phyloP scores from a whole-genome alignment of 805 yeast genomes.

The Metschnikowia drakensbergensis region DNA sequence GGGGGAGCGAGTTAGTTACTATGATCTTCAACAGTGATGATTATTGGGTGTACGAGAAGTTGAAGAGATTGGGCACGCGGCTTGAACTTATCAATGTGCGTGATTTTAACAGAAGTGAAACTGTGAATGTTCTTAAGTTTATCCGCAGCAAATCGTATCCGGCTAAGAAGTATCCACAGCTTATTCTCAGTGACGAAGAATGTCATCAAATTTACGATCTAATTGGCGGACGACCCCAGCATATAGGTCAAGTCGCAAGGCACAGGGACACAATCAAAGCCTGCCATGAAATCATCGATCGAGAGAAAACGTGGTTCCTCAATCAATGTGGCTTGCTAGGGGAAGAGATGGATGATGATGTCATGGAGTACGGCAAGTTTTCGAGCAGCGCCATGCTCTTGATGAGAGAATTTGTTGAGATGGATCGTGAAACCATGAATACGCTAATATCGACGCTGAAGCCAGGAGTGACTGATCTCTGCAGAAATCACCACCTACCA shows the following conservation, averaged over 20 bases:
- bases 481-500: conserved; percentile 55
- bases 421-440: conserved; percentile 45
- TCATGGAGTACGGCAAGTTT: conserved; percentile 78
- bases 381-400: conserved; percentile 69
- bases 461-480: conserved; percentile 13
- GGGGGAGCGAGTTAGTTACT: conserved; percentile 69
- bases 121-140: conserved; percentile 51
- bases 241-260: conserved; percentile 64
- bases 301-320: conserved; percentile 81
- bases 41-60: conserved; percentile 80
- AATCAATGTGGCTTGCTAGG: conserved; percentile 81
- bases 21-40: conserved; percentile 78
- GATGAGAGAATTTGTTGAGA: conserved; percentile 66
- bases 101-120: conserved; percentile 54
- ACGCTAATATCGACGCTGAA: conserved; percentile 18
- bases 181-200: conserved; percentile 27
- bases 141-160: conserved; percentile 44
- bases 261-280: conserved; percentile 55
- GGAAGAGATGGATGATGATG: conserved; percentile 81
- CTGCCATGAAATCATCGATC: conserved; percentile 66
- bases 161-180: conserved; percentile 31
- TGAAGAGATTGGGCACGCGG: conserved; percentile 68
- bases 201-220: conserved; percentile 60
- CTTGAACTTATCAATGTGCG: conserved; percentile 67
- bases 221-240: conserved; percentile 84